Conservation (phyloP, 2,329 filamentous ascomycete genomes). For the Xylariaceae sp. region DNA sequence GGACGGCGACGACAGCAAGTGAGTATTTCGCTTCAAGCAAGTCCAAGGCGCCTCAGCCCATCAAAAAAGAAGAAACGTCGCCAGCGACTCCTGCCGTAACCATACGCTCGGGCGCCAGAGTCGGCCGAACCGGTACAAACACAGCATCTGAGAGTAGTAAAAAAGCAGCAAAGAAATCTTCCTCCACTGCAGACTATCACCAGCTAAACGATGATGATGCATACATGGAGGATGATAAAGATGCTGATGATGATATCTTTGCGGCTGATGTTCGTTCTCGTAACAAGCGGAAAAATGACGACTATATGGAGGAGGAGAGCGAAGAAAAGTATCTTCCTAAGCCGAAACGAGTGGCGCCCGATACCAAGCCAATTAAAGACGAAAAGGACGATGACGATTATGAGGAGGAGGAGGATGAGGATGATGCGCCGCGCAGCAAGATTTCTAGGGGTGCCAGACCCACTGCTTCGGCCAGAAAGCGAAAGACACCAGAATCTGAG, state of each 20-base stretch:
- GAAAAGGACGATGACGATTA: background rate
- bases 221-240: constrained; percentile 61
- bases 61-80: constrained; percentile 38
- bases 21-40: constrained; percentile 53
- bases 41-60: constrained; percentile 37
- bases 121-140: constrained; percentile 35
- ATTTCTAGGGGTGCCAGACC: constrained; percentile 31
- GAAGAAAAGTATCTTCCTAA: constrained; percentile 63
- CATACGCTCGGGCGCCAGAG: constrained; percentile 50
- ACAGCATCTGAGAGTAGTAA: constrained; percentile 31
- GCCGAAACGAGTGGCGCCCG: constrained; percentile 51
- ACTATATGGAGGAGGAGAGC: constrained; percentile 67
- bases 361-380: constrained; percentile 33
- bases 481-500: constrained; percentile 52
- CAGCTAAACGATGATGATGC: constrained; percentile 48
- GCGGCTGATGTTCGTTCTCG: constrained; percentile 63
- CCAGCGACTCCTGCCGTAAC: constrained; percentile 39
- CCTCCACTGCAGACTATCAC: constrained; percentile 39
- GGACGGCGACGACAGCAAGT: constrained; percentile 49
- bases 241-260: constrained; percentile 79
- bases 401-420: constrained; percentile 29
- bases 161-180: constrained; percentile 40
- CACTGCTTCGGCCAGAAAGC: constrained; percentile 43
- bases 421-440: constrained; percentile 26
- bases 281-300: constrained; percentile 65